Evolutionary conservation across 2,329 filamentous ascomycete species (phyloP), one percentile per base, ranked within the genome.

Genomic region (Botrytis aclada): DNA sequence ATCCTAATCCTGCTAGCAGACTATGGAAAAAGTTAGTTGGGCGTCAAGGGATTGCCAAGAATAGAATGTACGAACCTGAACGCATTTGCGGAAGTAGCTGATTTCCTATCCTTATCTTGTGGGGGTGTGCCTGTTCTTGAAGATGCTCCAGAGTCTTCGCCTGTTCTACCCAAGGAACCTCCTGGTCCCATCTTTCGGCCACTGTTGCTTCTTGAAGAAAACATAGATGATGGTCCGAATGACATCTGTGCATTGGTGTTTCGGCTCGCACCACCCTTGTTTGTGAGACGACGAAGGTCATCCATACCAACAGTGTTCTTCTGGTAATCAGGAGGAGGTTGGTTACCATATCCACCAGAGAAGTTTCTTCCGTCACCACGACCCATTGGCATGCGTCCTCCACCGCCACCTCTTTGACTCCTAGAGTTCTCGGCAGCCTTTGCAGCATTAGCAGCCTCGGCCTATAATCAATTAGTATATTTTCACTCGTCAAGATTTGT

Each of bases 121-220:
- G 94, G 93, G 72, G 95, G 95, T 66, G 95, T 98, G 79, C 93
- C 93, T 72, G 94, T 97, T 78, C 96, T 91, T 74, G 95, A 98
- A 72, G 94, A 97, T 77, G 91, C 89, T 78, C 90, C 93, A 75
- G 95, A 98, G 78, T 97, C 94, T 79, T 97, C 94, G 74, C 90
- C 90, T 75, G 90, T 88, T 78, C 93, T 90, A 77, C 88, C 88
- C 76, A 95, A 85, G 77, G 91, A 87, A 78, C 91, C 89, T 79
- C 91, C 91, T 77, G 92, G 92, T 63, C 92, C 92, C 78, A 96
- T 87, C 81, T 91, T 90, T 77, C 94, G 90, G 76, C 94, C 93
- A 81, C 95, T 98, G 85, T 94, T 95, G 85, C 93, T 97, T 76
- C 96, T 91, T n/a, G 92, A 93, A 76, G 89, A 90, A 79, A 98